Evolutionary conservation across 2,329 filamentous ascomycete species (phyloP).

Genomic region (Phaeomoniella chlamydospora): DNA sequence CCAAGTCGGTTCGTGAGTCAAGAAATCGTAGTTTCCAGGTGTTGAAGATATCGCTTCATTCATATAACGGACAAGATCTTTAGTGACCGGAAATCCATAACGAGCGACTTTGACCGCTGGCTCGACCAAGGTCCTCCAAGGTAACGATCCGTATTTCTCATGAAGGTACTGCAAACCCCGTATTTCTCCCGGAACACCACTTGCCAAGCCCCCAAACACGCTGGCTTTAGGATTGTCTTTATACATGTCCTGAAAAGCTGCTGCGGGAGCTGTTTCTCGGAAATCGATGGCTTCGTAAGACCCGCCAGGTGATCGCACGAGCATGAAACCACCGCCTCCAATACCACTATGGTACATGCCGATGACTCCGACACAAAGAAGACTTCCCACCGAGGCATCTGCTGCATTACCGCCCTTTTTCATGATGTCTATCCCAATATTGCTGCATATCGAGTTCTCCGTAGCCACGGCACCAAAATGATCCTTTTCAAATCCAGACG

Average conservation of each 20-base stretch:
- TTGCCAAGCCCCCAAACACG: conserved; percentile 57
- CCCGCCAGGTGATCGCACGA: conserved; percentile 60
- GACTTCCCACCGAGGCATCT: conserved; percentile 60
- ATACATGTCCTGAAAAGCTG: conserved; percentile 76
- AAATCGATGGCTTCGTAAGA: conserved; percentile 80
- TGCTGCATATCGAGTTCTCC: conserved; percentile 54
- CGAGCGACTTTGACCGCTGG: conserved; percentile 63
- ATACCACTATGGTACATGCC: conserved; percentile 69
- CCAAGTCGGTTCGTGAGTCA: conserved; percentile 64
- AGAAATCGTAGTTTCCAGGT: conserved; percentile 42
- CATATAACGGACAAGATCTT: conserved; percentile 67
- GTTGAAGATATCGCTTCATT: conserved; percentile 27
- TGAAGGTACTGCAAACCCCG: conserved; percentile 70
- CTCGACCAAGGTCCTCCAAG: conserved; percentile 57
- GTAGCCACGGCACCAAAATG: conserved; percentile 52
- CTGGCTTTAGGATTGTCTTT: conserved; percentile 52
- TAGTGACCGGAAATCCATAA: conserved; percentile 57
- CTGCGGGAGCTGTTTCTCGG: conserved; percentile 71
- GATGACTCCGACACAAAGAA: conserved; percentile 60
- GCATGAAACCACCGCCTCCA: conserved; percentile 81
- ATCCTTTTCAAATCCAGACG: conserved; percentile 5
- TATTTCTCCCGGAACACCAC: conserved; percentile 45
- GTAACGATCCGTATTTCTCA: conserved; percentile 39
- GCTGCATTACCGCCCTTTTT: conserved; percentile 55
- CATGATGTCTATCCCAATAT: conserved; percentile 52